Base-by-base conservation (phyloP, 2,329 filamentous ascomycete species). In the Monilinia laxa region DNA sequence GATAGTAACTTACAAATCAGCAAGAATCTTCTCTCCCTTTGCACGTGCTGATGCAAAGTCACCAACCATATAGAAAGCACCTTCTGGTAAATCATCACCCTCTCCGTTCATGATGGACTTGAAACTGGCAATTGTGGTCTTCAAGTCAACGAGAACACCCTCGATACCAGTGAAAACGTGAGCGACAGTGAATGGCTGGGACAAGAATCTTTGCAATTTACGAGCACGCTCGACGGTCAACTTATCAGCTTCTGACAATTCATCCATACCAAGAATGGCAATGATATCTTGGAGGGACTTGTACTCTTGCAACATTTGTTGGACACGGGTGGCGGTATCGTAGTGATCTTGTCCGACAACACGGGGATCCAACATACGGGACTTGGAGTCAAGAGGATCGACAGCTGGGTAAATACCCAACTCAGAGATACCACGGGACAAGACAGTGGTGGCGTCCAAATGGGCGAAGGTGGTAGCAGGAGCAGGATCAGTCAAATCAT, bases 201-300 rank as follows among this genome's bases (percentile, higher is more conserved):
- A 92, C 87, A 99, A 87, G 93, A 99, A 99, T 90, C 93, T 91
- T 88, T 99, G 95, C 81, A 99, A 90, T 89, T 98, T 98, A 87
- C 95, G 94, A 82, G 95, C 95, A 89, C 95, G 95, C 90, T 99
- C 95, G 87, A 99, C 95, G 77, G 95, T 98, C 78, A 99, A 89
- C 90, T 99, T 97, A 83, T 99, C 95, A 77, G 91, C 91, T 87
- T 98, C 95, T 73, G 95, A 98, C 84, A 99, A 85, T 82, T 99
- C 95, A 83, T 99, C 95, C 95, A 99, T 98, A 90, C 81, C 98
- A 84, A 75, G 68, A 93, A 99, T 99, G 83, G 95, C 95, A 87
- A 97, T 97, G 89, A 99, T 99, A 86, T 99, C 95, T 86, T 99
- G 95, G 75, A 99, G 92, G 73, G 94, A 98, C 91, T 98, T 98